Conservation (phyloP, 257 asterid species). For the Salvia rosmarinus region DNA sequence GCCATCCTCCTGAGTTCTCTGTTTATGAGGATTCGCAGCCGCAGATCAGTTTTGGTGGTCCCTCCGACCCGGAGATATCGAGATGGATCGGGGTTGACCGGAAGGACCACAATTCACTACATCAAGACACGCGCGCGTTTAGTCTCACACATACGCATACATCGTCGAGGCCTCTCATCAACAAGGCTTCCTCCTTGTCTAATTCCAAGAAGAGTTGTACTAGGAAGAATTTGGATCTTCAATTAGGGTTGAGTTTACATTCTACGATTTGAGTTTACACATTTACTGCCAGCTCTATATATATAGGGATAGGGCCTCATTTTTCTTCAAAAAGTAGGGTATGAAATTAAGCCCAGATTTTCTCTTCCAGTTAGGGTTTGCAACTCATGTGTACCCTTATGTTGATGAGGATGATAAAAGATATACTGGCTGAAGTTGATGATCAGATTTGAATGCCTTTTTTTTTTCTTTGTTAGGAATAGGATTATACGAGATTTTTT, state of each 20-base stretch:
- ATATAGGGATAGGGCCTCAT: slow-evolving; percentile 9
- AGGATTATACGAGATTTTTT: no score
- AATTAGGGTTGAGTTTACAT: slow-evolving; percentile 70
- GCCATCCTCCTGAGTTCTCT: slow-evolving; percentile 36
- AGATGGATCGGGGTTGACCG: slow-evolving; percentile 38
- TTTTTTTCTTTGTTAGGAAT: no score
- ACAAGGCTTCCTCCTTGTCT: slow-evolving; percentile 31
- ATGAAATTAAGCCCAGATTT: slow-evolving; percentile 3
- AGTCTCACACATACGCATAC: slow-evolving; percentile 47
- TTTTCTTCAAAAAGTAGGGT: slow-evolving; percentile 13
- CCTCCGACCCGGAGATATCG: slow-evolving; percentile 22
- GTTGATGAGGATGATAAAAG: slow-evolving; percentile 1
- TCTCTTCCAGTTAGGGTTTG: slow-evolving; percentile 26
- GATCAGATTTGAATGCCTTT: neutral
- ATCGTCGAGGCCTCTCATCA: slow-evolving; percentile 32
- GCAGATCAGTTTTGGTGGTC: slow-evolving; percentile 60
- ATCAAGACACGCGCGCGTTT: slow-evolving; percentile 42
- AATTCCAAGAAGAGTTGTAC: slow-evolving; percentile 43
- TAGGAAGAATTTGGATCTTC: slow-evolving; percentile 80
- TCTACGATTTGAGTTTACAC: slow-evolving; percentile 42
- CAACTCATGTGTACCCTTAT: slow-evolving; percentile 4
- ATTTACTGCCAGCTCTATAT: neutral
- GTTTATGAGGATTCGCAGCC: slow-evolving; percentile 59
- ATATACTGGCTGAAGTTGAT: neutral
- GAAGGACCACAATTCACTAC: slow-evolving; percentile 29